A percentile compares a stretch with the other conserved stretches of the same genome.
Conservation (phyloP, 805 yeast genomes). For the Candida maris region DNA sequence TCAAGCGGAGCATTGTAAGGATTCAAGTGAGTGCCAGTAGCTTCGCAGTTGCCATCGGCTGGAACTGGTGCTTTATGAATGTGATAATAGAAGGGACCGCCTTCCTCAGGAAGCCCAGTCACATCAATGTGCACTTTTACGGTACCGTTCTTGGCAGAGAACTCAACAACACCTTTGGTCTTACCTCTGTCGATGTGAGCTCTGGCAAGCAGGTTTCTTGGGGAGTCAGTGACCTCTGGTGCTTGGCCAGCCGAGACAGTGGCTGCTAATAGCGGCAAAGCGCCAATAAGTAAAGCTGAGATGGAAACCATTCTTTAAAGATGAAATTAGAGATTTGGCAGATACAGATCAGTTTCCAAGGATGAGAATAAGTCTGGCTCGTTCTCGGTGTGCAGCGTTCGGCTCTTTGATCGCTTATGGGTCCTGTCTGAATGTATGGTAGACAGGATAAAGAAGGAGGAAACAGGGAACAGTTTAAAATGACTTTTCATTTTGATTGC, state of each 20-base stretch:
- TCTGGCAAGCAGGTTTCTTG: slow-evolving; percentile 48
- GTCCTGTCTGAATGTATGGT: background rate
- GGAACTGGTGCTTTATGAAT: slow-evolving; percentile 59
- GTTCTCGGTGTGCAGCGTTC: too few species aligned
- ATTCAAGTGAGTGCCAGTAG: slow-evolving; percentile 56
- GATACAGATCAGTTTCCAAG: background rate
- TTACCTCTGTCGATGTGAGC: slow-evolving; percentile 51
- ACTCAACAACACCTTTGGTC: slow-evolving; percentile 52
- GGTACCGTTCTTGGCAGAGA: slow-evolving; percentile 55
- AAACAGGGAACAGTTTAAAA: slow-evolving; percentile 1
- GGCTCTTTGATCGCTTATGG: too few species aligned
- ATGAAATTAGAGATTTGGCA: background rate
- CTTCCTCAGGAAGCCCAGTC: slow-evolving; percentile 62
- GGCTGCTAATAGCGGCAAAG: slow-evolving; percentile 9
- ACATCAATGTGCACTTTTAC: slow-evolving; percentile 68
- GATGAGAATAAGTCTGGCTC: too few species aligned
- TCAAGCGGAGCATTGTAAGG: slow-evolving; percentile 55
- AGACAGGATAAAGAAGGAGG: background rate
- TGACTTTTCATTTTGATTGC: slow-evolving; percentile 1
- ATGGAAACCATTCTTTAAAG: slow-evolving; percentile 25
- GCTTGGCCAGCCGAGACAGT: slow-evolving; percentile 39
- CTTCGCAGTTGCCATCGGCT: slow-evolving; percentile 48
- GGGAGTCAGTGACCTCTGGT: slow-evolving; percentile 47
- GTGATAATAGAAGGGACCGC: slow-evolving; percentile 70
- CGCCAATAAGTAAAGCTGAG: slow-evolving; percentile 12